phyloP scores from a whole-genome alignment of 805 yeast species.

The Candida silvicultrix region DNA sequence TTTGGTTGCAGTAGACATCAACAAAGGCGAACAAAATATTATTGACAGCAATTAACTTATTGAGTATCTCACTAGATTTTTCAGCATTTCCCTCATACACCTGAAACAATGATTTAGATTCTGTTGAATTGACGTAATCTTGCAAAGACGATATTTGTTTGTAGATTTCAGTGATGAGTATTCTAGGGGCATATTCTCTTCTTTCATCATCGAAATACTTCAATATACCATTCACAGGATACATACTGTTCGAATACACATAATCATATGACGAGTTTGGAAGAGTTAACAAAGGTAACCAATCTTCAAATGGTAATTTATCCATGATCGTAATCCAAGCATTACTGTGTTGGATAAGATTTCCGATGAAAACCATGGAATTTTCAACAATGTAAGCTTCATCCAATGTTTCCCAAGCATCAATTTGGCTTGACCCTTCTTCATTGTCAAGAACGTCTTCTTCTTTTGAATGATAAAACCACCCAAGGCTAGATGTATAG shows the following conservation, averaged over 20 bases:
- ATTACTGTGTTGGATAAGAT: slow-evolving; percentile 39
- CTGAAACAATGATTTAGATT: slow-evolving; percentile 22
- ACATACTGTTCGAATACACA: slow-evolving; percentile 45
- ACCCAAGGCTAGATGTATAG: slow-evolving; percentile 34
- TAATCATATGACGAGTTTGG: slow-evolving; percentile 58
- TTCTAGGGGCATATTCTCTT: slow-evolving; percentile 38
- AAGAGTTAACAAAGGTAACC: slow-evolving; percentile 43
- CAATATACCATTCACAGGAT: slow-evolving; percentile 46
- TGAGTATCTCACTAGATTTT: slow-evolving; percentile 19
- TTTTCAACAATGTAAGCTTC: slow-evolving; percentile 42
- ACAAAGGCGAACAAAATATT: slow-evolving; percentile 46
- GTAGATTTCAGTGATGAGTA: slow-evolving; percentile 27
- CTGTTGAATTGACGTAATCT: slow-evolving; percentile 20
- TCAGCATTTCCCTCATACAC: slow-evolving; percentile 11
- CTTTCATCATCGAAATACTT: slow-evolving; percentile 52
- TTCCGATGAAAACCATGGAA: slow-evolving; percentile 39
- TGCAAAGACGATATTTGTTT: slow-evolving; percentile 24
- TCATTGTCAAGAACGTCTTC: slow-evolving; percentile 39
- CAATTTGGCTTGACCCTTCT: slow-evolving; percentile 33
- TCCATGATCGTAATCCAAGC: slow-evolving; percentile 21
- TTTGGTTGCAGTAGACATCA: slow-evolving; percentile 50
- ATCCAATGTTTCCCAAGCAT: slow-evolving; percentile 45
- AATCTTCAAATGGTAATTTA: slow-evolving; percentile 33
- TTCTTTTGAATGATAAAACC: slow-evolving; percentile 33
- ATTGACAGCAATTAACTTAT: slow-evolving; percentile 27